Percentiles rank a stretch among this genome's conserved stretches.
phyloP scores from a whole-genome alignment of 169 alveolate genomes.

The Plasmodium malariae region DNA sequence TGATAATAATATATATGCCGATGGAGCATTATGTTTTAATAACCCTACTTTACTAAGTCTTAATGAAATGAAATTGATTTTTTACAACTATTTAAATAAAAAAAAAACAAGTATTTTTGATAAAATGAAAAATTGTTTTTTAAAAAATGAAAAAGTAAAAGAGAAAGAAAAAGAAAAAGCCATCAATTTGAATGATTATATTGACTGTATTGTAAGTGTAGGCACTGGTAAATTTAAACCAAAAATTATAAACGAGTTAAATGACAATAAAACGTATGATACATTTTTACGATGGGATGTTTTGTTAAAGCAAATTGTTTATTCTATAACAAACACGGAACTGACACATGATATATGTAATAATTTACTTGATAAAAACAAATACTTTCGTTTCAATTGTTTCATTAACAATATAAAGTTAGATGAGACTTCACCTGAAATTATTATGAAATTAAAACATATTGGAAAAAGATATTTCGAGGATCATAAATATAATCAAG shows the following conservation, averaged over 20 bases:
- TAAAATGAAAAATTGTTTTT: slow-evolving; percentile 23
- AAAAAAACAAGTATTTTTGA: slow-evolving; percentile 18
- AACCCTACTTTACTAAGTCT: slow-evolving; percentile 90
- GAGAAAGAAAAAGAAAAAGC: slow-evolving; percentile 26
- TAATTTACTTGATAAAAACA: slow-evolving; percentile 74
- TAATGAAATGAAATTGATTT: slow-evolving; percentile 85
- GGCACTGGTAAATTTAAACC: slow-evolving; percentile 87
- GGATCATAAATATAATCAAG: slow-evolving; percentile 68
- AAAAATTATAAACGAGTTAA: slow-evolving; percentile 45
- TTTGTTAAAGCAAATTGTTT: slow-evolving; percentile 79
- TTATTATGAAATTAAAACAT: slow-evolving; percentile 73
- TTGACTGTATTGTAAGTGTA: slow-evolving; percentile 87
- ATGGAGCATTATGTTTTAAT: slow-evolving; percentile 91
- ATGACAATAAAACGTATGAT: slow-evolving; percentile 49
- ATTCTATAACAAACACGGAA: slow-evolving; percentile 85
- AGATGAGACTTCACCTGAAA: slow-evolving; percentile 82
- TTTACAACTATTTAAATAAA: slow-evolving; percentile 77
- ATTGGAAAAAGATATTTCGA: slow-evolving; percentile 79
- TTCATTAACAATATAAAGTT: slow-evolving; percentile 69
- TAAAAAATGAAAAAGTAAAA: not conserved
- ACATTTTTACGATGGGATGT: slow-evolving; percentile 83
- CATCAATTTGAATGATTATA: slow-evolving; percentile 63
- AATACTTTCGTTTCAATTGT: slow-evolving; percentile 85
- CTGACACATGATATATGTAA: slow-evolving; percentile 78
- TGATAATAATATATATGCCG: slow-evolving; percentile 85